Base-by-base conservation (phyloP, 2,329 filamentous ascomycete species). In the Aureobasidium sp. region DNA sequence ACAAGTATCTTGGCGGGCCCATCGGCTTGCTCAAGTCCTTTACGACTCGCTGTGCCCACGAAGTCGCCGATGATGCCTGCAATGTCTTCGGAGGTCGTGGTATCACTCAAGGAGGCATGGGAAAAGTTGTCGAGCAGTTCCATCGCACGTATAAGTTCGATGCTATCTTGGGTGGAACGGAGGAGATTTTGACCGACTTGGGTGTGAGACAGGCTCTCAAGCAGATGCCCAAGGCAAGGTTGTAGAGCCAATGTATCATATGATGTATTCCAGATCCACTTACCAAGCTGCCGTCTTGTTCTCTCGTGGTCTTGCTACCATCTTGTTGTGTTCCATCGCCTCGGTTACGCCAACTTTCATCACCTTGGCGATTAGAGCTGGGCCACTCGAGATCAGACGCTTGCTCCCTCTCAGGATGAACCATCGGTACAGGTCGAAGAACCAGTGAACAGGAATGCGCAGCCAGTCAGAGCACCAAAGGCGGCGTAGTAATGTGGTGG, bases 51-150 rank as follows among this genome's bases (percentile, higher is more conserved):
- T 85, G 85, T 44, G 88, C 90, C 1, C 89, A 93, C 72, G 90
- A 94, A 70, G 85, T 93, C 67, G 90, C 91, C 64, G 90, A 94
- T 72, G 87, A 92, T 69, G 83, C 89, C 2, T 86, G 90, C 5
- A 91, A 94, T 71, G 92, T 95, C 70, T 95, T 91, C 75, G 91
- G 91, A 50, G 91, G 91, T 7, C 82, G 90, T 60, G 90, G 85
- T 3, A 74, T 95, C 10, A 95, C 91, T 0, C 87, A 91, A 75
- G 83, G 82, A 0, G 90, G 90, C 14, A 95, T 95, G 90, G 91
- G 90, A 51, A 82, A 83, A 57, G 81, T 90, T 37, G 85, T 95
- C 64, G 90, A 95, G 77, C 88, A 89, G 81, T 94, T 94, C 77
- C 84, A 93, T 74, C 81, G 89, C 50, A 90, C 87, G 2, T 90